These are phyloP conservation scores for Calonectria multiphialidica DNA, from an alignment of 2,329 filamentous ascomycete genomes.

Conservation along the genomic window DNA sequence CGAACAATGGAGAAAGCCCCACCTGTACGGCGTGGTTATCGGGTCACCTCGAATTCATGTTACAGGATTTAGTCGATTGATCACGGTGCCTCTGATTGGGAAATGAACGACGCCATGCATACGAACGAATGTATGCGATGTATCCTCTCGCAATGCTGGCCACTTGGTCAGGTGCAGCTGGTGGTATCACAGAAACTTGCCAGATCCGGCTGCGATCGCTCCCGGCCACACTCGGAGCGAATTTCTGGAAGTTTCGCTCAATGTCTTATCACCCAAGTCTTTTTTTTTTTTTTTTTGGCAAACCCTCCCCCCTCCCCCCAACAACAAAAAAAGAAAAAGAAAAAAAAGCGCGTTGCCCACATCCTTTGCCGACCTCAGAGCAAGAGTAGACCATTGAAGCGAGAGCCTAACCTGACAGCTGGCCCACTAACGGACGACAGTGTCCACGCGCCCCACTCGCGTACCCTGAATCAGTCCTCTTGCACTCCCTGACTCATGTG, in stretches of 20 bases:
- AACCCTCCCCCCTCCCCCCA: no score
- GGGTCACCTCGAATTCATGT: not conserved
- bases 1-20: not conserved
- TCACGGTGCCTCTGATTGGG: not conserved
- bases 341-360: no score
- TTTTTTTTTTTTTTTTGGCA: no score
- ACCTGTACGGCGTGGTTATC: not conserved
- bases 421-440: not conserved
- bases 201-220: not conserved
- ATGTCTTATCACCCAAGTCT: not conserved
- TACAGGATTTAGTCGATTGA: not conserved
- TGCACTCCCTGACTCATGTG: conserved; percentile 18
- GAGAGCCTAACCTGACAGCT: not conserved
- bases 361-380: no score
- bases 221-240: not conserved
- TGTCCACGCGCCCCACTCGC: conserved; percentile 6
- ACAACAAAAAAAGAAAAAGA: no score
- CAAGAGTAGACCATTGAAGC: not conserved
- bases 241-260: not conserved
- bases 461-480: conserved; percentile 20
- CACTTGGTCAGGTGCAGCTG: not conserved
- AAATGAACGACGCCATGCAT: conserved; percentile 3
- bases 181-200: not conserved
- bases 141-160: not conserved
- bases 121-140: not conserved